phyloP scores from a whole-genome alignment of 1,284 basidiomycete genomes.

The Ceratobasidium papillatum region DNA sequence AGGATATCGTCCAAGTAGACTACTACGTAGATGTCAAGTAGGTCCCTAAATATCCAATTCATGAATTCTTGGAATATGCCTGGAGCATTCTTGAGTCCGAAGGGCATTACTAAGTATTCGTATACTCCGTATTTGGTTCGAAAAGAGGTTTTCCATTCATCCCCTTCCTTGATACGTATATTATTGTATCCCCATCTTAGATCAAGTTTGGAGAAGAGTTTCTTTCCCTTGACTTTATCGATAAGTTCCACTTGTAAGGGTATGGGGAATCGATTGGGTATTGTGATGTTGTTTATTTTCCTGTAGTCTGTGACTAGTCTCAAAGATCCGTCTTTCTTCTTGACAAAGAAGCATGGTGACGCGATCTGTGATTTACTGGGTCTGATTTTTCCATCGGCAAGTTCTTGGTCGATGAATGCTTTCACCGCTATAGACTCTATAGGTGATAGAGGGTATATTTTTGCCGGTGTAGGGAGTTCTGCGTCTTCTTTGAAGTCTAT shows the following conservation, averaged over 20 bases:
- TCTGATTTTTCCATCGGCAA: constrained; percentile 15
- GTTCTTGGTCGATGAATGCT: constrained; percentile 26
- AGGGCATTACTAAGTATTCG: too few species aligned
- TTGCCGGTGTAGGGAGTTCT: neutral
- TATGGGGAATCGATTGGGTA: too few species aligned
- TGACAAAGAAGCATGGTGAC: constrained; percentile 38
- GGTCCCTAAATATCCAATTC: too few species aligned
- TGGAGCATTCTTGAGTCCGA: too few species aligned
- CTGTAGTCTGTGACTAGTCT: too few species aligned
- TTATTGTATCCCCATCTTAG: constrained; percentile 29
- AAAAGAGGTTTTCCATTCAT: too few species aligned
- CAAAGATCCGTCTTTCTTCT: neutral
- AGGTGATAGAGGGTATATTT: constrained; percentile 25
- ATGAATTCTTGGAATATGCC: too few species aligned
- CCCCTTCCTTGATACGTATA: constrained; percentile 21
- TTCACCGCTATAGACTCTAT: constrained; percentile 19
- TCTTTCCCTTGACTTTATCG: neutral
- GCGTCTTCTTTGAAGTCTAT: constrained; percentile 34
- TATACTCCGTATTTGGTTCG: too few species aligned
- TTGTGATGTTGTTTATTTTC: too few species aligned
- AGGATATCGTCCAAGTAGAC: constrained; percentile 44
- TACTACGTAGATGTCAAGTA: too few species aligned
- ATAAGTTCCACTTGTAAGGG: constrained; percentile 3
- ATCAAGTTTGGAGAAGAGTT: constrained; percentile 24
- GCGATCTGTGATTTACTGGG: constrained; percentile 29